Conservation (phyloP, 306 rosid genomes). For the Alnus glutinosa region DNA sequence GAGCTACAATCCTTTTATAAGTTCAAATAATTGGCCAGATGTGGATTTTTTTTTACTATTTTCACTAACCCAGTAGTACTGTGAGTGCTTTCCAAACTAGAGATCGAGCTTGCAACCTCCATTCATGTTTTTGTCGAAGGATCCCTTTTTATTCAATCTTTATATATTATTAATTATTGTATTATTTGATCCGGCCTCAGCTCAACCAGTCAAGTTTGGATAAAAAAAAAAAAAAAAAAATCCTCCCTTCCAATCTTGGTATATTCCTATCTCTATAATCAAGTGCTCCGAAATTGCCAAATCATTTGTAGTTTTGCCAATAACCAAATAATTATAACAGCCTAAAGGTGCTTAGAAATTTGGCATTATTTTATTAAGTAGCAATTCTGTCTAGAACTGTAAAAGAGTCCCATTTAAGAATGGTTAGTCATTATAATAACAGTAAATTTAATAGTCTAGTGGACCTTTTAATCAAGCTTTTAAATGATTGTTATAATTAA, state of each 20-base stretch:
- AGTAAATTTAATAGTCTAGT: no score
- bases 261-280: not conserved
- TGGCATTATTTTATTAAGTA: not conserved
- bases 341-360: not conserved
- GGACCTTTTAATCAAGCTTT: no score
- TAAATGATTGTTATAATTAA: no score
- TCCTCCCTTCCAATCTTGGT: not conserved
- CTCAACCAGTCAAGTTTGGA: not conserved
- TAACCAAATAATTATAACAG: not conserved
- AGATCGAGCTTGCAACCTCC: no score
- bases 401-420: not conserved
- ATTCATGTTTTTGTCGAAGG: no score
- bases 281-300: not conserved
- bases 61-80: no score
- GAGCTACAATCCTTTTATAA: no score
- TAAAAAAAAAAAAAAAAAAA: not conserved
- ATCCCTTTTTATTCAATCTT: no score
- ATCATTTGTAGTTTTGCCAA: not conserved
- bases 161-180: not conserved
- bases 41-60: no score
- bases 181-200: not conserved
- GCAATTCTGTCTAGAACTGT: not conserved
- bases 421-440: not conserved
- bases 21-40: no score
- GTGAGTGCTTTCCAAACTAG: no score